These are phyloP conservation scores for Calonectria honghensis DNA, from an alignment of 2,329 filamentous ascomycete genomes.

Conservation along the genomic window DNA sequence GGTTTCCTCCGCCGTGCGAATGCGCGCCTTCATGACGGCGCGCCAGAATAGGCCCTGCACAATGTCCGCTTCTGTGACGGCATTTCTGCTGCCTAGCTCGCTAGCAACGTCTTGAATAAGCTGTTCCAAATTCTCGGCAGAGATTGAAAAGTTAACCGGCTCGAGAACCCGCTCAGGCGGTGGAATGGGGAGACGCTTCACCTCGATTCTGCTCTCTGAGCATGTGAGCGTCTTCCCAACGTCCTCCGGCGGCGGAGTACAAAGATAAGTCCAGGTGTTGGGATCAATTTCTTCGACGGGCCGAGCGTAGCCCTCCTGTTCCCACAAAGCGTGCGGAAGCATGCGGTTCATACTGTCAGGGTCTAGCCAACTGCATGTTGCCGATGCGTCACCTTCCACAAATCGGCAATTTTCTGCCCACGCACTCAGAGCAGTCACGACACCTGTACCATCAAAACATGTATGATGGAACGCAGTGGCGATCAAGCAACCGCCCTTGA, in stretches of 20 bases:
- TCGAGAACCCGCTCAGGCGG: slow-evolving; percentile 52
- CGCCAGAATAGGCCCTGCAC: slow-evolving; percentile 64
- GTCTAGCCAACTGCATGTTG: slow-evolving; percentile 54
- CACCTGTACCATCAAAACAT: slow-evolving; percentile 56
- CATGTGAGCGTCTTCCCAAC: background rate
- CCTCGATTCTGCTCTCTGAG: background rate
- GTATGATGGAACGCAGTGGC: slow-evolving; percentile 52
- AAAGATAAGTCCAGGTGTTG: slow-evolving; percentile 53
- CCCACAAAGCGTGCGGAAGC: slow-evolving; percentile 54
- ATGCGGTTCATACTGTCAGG: slow-evolving; percentile 57
- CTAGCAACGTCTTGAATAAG: slow-evolving; percentile 56
- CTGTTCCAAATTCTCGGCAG: slow-evolving; percentile 53
- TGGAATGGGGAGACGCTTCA: slow-evolving; percentile 43
- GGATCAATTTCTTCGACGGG: slow-evolving; percentile 53
- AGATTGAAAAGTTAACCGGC: slow-evolving; percentile 58
- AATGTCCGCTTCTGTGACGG: slow-evolving; percentile 59
- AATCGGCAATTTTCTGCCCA: slow-evolving; percentile 58
- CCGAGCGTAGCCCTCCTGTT: slow-evolving; percentile 50
- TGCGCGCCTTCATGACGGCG: slow-evolving; percentile 58
- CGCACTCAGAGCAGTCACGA: slow-evolving; percentile 53
- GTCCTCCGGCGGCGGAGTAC: slow-evolving; percentile 35
- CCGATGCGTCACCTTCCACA: slow-evolving; percentile 51
- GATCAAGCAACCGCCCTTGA: slow-evolving; percentile 57
- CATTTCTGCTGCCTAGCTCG: slow-evolving; percentile 51
- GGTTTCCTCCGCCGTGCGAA: slow-evolving; percentile 54